These are phyloP conservation scores for Leccinum pseudoinsigne DNA, from an alignment of 1,284 basidiomycete species.

Conservation along the genomic window DNA sequence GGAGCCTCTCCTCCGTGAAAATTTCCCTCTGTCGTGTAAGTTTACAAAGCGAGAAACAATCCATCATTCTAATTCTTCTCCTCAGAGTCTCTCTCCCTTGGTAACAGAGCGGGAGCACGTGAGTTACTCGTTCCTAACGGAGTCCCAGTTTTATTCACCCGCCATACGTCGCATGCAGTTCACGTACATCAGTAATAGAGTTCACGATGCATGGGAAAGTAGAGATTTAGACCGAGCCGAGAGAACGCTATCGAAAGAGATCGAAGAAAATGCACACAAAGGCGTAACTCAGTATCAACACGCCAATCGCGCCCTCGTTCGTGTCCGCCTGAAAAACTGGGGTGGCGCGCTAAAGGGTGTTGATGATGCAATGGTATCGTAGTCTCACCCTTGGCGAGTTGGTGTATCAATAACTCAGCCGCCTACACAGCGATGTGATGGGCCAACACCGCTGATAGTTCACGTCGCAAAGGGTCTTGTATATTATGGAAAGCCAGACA, in stretches of 20 bases:
- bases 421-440: too few relatives aligned
- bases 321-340: background rate
- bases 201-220: background rate
- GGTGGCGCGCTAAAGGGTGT: conserved; percentile 3
- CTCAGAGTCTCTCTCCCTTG: conserved; percentile 6
- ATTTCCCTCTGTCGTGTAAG: conserved; percentile 2
- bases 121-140: background rate
- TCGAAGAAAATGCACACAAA: too few relatives aligned
- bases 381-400: background rate
- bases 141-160: background rate
- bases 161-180: conserved; percentile 2
- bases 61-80: too few relatives aligned
- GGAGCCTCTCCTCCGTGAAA: background rate
- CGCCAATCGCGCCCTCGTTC: background rate
- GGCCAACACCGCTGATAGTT: too few relatives aligned
- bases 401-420: too few relatives aligned
- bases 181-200: conserved; percentile 3
- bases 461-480: too few relatives aligned
- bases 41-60: too few relatives aligned
- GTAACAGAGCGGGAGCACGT: conserved; percentile 4
- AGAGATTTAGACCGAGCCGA: too few relatives aligned
- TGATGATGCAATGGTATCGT: background rate
- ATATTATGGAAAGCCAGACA: too few relatives aligned
- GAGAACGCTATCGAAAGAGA: too few relatives aligned
- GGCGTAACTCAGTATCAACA: too few relatives aligned